phyloP scores from a whole-genome alignment of 805 yeast genomes.

The Pichia manshurica region DNA sequence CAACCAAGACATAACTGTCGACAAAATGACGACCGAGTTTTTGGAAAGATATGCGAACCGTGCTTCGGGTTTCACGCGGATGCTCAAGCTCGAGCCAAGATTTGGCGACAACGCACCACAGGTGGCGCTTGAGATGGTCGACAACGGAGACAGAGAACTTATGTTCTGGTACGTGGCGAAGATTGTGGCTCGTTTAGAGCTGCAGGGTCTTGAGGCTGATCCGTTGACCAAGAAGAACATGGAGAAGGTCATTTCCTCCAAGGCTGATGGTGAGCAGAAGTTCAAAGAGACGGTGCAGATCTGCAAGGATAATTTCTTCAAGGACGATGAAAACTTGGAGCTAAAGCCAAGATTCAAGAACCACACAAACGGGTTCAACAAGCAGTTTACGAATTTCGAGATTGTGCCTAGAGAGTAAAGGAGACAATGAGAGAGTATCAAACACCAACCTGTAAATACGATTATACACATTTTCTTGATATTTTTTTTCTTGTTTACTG shows the following conservation, averaged over 20 bases:
- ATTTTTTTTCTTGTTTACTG: not conserved
- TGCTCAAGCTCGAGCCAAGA: constrained; percentile 77
- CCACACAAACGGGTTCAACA: constrained; percentile 28
- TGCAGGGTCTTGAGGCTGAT: constrained; percentile 51
- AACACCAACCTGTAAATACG: no score
- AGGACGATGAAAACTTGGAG: constrained; percentile 16
- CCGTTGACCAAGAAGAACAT: constrained; percentile 52
- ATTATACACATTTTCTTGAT: no score
- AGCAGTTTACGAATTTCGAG: constrained; percentile 24
- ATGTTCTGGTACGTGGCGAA: constrained; percentile 75
- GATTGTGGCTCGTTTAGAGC: constrained; percentile 72
- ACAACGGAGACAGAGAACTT: constrained; percentile 50
- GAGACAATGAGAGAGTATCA: not conserved
- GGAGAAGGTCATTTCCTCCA: constrained; percentile 39
- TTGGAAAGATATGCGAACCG: constrained; percentile 58
- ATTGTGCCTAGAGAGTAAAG: constrained; percentile 29
- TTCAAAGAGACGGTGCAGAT: constrained; percentile 61
- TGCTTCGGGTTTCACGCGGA: constrained; percentile 79
- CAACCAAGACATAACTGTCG: constrained; percentile 44
- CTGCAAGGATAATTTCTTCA: constrained; percentile 43
- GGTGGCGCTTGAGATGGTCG: constrained; percentile 82
- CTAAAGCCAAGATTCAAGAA: constrained; percentile 28
- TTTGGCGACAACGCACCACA: constrained; percentile 87
- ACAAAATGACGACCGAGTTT: constrained; percentile 64
- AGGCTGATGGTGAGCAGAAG: constrained; percentile 45